Percentiles rank a stretch among this genome's conserved stretches.
Evolutionary conservation across 73 alveolate species (phyloP).

Genomic region (Blepharisma stoltei): DNA sequence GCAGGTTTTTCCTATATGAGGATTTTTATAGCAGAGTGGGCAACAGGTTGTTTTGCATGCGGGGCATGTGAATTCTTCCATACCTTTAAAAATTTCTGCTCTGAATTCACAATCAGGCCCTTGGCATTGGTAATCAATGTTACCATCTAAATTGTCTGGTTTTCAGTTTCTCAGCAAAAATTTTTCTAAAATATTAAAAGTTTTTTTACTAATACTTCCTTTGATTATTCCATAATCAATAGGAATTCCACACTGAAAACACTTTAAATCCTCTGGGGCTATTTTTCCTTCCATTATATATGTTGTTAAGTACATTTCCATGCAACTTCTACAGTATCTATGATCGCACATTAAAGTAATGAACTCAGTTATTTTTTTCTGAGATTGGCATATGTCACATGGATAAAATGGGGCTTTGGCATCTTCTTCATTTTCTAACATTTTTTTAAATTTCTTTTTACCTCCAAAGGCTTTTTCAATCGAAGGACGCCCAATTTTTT

Average conservation of each 20-base stretch:
- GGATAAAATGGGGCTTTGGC: neutral
- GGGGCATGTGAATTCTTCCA: neutral
- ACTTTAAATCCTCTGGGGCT: neutral
- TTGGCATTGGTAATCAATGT: neutral
- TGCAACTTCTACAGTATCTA: neutral
- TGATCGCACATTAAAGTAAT: neutral
- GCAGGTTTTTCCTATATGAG: slow-evolving; percentile 7
- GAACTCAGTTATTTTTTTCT: neutral
- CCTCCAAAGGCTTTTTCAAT: slow-evolving; percentile 27
- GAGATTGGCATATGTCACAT: neutral
- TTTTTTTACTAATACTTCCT: neutral
- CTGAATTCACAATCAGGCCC: neutral
- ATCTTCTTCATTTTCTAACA: neutral
- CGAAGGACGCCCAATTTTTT: neutral
- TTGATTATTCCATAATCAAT: neutral
- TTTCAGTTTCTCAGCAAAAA: neutral
- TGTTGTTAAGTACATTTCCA: neutral
- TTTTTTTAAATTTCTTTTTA: neutral
- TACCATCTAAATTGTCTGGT: neutral
- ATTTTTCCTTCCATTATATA: neutral
- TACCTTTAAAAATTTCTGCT: neutral
- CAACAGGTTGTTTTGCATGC: neutral
- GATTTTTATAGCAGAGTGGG: neutral
- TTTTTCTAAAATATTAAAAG: neutral
- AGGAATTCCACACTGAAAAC: neutral